Base-by-base conservation (phyloP, 2,329 filamentous ascomycete species). In the Immersiporthe knoxdaviesiana region DNA sequence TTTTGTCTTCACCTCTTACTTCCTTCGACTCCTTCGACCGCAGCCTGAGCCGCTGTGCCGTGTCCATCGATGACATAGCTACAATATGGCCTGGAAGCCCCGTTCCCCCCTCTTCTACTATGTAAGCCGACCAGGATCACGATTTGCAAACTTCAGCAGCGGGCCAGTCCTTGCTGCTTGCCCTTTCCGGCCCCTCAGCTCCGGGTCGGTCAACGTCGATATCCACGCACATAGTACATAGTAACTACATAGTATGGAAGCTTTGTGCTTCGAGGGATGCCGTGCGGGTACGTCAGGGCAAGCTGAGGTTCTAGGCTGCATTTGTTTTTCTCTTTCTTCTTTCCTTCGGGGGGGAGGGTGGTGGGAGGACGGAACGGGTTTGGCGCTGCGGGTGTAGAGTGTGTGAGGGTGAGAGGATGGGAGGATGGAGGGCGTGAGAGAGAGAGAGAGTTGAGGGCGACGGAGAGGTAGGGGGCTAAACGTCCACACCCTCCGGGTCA, bases 401-500 rank as follows among this genome's bases (percentile, higher is more conserved):
- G 21, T 11, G 44, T n/a, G 44, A 56, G 52, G 52, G 52, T 32
- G 24, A 56, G 24, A 56, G 14, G 52, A 16, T 32, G 50, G 35
- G 8, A 4, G 35, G 8, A 35, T 4, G 35, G 35, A 35, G 35
- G 35, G 35, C n/a, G n/a, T n/a, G n/a, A n/a, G n/a, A 50, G 47
- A 50, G 60, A 12, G 37, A 12, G 37, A 39, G 41, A 44, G 41
- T 44, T 44, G 41, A 44, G 41, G 16, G 16, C 5, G 41, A 44
- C 1, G 39, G 3, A 44, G 18, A 3, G 58, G 50, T 60, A 61
- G 63, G 64, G 60, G 27, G 63, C 54, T 8, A 4, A 16, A 24
- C 8, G 52, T 2, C 66, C 66, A 68, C 47, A 44, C 56, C n/a
- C 61, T 27, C 63, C 61, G 61, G 66, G 61, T 60, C 66, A 54